Evolutionary conservation across 2,329 filamentous ascomycete genomes (phyloP).

Genomic region (Trichoderma asperellum): DNA sequence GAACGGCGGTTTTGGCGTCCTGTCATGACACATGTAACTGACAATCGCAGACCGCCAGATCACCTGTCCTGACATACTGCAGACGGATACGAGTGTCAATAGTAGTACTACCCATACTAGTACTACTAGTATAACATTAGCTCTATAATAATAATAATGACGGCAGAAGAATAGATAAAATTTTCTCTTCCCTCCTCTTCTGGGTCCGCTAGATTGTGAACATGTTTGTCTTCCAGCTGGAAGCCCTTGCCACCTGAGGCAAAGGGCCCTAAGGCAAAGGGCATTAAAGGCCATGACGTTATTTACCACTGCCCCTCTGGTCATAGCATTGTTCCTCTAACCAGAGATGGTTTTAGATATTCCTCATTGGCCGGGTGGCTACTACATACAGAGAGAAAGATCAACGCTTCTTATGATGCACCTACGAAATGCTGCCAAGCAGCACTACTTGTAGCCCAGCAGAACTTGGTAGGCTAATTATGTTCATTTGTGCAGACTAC

Average conservation of each 20-base stretch:
- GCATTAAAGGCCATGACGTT: neutral
- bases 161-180: neutral
- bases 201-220: conserved; percentile 6
- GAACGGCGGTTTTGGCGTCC: conserved; percentile 2
- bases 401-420: neutral
- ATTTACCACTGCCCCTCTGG: neutral
- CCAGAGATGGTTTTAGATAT: neutral
- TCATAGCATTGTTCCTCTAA: neutral
- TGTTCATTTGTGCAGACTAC: neutral
- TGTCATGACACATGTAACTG: neutral
- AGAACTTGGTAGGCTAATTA: neutral
- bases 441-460: neutral
- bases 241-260: neutral
- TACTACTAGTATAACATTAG: neutral
- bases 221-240: neutral
- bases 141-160: neutral
- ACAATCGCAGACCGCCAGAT: conserved; percentile 16
- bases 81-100: neutral
- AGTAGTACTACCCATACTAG: neutral
- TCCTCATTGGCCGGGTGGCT: neutral
- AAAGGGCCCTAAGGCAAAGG: neutral
- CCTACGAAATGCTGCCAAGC: neutral
- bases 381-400: neutral
- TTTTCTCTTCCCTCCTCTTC: neutral
- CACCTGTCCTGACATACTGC: conserved; percentile 9